Evolutionary conservation across 1,284 basidiomycete genomes (phyloP).

Genomic region (Apiotrichum akiyoshidainum): DNA sequence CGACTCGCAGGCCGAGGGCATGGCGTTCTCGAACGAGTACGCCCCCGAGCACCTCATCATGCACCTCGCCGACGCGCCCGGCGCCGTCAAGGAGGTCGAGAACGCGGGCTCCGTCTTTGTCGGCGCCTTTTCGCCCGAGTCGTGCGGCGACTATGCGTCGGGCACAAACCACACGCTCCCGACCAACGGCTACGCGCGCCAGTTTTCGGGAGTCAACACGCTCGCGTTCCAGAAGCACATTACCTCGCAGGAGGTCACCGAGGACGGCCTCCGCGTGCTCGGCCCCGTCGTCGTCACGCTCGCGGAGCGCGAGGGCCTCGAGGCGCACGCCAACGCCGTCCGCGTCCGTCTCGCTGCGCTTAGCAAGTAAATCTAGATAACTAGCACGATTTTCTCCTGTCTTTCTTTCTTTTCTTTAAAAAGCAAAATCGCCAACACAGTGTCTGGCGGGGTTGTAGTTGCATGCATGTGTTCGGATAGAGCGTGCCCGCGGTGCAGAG

Average conservation of each 20-base stretch:
- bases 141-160: conserved; percentile 94
- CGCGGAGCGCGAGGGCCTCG: conserved; percentile 90
- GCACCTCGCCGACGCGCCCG: conserved; percentile 70
- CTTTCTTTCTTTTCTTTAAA: too few relatives aligned
- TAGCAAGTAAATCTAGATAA: conserved; percentile 5
- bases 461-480: too few relatives aligned
- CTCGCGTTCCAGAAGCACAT: conserved; percentile 98
- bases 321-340: conserved; percentile 74
- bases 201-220: conserved; percentile 98
- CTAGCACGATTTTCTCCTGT: too few relatives aligned
- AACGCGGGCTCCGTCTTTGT: conserved; percentile 98
- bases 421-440: too few relatives aligned
- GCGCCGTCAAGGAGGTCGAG: conserved; percentile 65
- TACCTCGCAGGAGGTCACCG: conserved; percentile 87
- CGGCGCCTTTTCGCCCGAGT: conserved; percentile 81
- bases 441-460: too few relatives aligned
- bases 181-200: conserved; percentile 91
- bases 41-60: conserved; percentile 95
- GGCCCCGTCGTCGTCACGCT: conserved; percentile 87
- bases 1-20: conserved; percentile 66
- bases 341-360: conserved; percentile 42
- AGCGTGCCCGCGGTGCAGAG: too few relatives aligned
- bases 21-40: conserved; percentile 92
- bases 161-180: conserved; percentile 98
- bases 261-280: conserved; percentile 69